These are phyloP conservation scores for Citrus reticulata DNA, from an alignment of 345 rosid genomes.

Conservation along the genomic window DNA sequence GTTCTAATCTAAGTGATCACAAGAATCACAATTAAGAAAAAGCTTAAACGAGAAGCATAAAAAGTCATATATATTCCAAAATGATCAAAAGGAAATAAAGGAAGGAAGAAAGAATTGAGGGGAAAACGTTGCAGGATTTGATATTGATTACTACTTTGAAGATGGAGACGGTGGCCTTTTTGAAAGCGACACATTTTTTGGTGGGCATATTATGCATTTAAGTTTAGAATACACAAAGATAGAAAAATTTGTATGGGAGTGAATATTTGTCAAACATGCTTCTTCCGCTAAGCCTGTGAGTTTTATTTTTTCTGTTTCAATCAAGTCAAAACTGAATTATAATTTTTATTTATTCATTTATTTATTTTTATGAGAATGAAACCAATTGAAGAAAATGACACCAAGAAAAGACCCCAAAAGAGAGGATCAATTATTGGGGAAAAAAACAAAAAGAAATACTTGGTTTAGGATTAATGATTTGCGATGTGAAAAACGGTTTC, in stretches of 20 bases:
- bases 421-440: background rate
- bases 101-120: background rate
- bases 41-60: constrained; percentile 26
- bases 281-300: background rate
- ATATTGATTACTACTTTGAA: constrained; percentile 12
- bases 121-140: constrained; percentile 5
- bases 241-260: background rate
- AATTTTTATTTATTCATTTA: too few species aligned
- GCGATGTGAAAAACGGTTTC: background rate
- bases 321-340: background rate
- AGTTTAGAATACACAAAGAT: background rate
- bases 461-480: background rate
- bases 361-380: background rate
- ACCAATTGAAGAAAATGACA: constrained; percentile 13
- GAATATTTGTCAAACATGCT: background rate
- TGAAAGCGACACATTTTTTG: background rate
- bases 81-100: constrained; percentile 23
- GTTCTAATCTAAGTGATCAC: background rate
- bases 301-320: background rate
- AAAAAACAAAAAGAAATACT: background rate
- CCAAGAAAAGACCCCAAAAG: background rate
- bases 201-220: background rate
- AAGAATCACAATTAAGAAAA: constrained; percentile 21
- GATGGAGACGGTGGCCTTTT: constrained; percentile 1
- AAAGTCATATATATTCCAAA: constrained; percentile 29